Base-by-base conservation (phyloP, 768 basidiomycete genomes). In the Lanmaoa rubissima region DNA sequence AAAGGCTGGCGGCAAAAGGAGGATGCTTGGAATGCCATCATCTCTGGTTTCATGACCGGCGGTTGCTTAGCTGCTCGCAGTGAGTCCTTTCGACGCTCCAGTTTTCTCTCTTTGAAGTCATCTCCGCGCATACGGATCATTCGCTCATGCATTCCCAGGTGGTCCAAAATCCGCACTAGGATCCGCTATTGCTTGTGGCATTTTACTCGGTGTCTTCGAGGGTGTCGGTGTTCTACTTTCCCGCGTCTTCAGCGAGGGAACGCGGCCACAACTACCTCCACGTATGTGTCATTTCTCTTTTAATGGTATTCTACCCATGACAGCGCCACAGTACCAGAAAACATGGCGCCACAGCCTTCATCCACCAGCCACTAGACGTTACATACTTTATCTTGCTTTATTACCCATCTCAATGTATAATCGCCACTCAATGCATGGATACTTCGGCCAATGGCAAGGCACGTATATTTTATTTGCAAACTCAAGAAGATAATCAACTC, bases 21-120 rank as follows among this genome's bases (percentile, higher is more conserved):
- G 75, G 95, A 97, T 73, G 91, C 96, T 50, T 99, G 94, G 94
- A 99, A 99, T 69, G 94, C 94, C 41, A 98, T 99, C 66, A 88
- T 97, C 50, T 94, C 94, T 26, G 97, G 97, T 44, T 99, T 99
- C 77, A 83, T 97, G 86, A 98, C 97, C 11, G 97, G 97, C 74
- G 97, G 97, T 53, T 95, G 92, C 72, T 75, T 98, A 52, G 97
- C 96, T 55, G 83, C 90, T 59, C 83, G 96, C 77, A 92, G 96
- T 97, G 73, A 75, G 92, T 86, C 32, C 21, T 10, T 32, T 43
- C 24, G 12, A 32, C 6, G 32, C 26, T 45, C 40, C 9, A 39
- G 21, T 41, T n/a, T 24, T 32, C 42, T 42, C 40, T 43, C 19
- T 31, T 28, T n/a, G 40, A 36, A 19, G 11, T 16, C 17, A 19